Conservation (phyloP, 129 eudicot genomes). For the Centella asiatica region DNA sequence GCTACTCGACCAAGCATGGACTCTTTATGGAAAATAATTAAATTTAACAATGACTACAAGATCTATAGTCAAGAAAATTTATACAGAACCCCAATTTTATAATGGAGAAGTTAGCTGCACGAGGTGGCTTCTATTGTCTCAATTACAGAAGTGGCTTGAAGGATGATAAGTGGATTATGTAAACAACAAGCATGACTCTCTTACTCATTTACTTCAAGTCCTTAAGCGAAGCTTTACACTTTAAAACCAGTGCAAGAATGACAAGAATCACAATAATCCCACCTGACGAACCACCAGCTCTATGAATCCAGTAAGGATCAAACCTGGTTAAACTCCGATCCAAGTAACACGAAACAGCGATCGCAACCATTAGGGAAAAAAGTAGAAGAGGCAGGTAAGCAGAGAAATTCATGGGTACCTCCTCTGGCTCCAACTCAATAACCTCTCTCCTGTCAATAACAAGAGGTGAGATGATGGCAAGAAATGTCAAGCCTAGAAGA, state of each 20-base stretch:
- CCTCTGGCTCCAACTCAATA: conserved; percentile 44
- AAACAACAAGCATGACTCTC: too few species aligned
- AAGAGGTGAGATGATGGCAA: conserved; percentile 71
- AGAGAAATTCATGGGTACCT: conserved; percentile 29
- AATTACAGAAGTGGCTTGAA: too few species aligned
- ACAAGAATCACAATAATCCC: conserved; percentile 54
- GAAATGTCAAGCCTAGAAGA: conserved; percentile 46
- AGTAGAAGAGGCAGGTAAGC: conserved; percentile 42
- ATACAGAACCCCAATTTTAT: too few species aligned
- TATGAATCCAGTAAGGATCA: conserved; percentile 84
- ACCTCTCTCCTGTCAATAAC: conserved; percentile 41
- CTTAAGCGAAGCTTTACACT: conserved; percentile 37
- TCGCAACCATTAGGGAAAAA: conserved; percentile 44
- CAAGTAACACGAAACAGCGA: conserved; percentile 39
- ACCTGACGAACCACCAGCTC: conserved; percentile 82
- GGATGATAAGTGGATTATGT: not conserved
- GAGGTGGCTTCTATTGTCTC: too few species aligned
- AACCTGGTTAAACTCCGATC: conserved; percentile 59
- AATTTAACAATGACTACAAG: too few species aligned
- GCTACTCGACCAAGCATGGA: too few species aligned
- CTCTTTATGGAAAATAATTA: too few species aligned
- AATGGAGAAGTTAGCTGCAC: not conserved
- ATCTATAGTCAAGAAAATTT: too few species aligned
- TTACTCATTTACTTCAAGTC: too few species aligned
- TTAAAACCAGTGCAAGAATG: conserved; percentile 58